Evolutionary conservation across 148 eudicot species (phyloP).

Genomic region (Cornus suecica): DNA sequence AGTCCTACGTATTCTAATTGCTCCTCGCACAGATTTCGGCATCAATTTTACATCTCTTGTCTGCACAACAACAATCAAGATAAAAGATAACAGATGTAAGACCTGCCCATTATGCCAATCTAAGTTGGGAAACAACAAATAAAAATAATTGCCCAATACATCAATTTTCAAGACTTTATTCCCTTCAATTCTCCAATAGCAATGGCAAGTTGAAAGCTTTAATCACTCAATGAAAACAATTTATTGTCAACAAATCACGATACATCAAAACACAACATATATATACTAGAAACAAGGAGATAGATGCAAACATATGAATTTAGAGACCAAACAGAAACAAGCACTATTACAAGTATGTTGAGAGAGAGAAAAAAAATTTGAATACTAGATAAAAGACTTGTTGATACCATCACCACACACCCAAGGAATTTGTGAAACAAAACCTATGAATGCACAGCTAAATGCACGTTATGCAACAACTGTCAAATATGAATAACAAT

Average conservation of each 20-base stretch:
- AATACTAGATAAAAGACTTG: too few relatives aligned
- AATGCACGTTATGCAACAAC: neutral
- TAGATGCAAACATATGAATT: neutral
- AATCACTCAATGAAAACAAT: neutral
- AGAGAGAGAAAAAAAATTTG: neutral
- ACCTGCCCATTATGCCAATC: neutral
- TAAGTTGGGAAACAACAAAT: conserved; percentile 1
- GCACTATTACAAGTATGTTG: neutral
- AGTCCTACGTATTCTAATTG: conserved; percentile 53
- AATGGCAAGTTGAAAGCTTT: neutral
- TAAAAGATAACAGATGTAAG: neutral
- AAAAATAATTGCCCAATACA: neutral
- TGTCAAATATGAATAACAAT: neutral
- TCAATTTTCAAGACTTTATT: neutral
- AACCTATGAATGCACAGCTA: too few relatives aligned
- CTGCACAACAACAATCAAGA: conserved; percentile 35
- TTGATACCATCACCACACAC: too few relatives aligned
- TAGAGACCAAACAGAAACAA: neutral
- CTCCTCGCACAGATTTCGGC: conserved; percentile 53
- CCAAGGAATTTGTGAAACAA: too few relatives aligned
- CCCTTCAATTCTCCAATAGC: neutral
- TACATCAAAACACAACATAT: too few relatives aligned
- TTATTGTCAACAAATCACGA: too few relatives aligned
- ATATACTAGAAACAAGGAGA: neutral
- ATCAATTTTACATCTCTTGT: conserved; percentile 74